These are phyloP conservation scores for Sphaerulina vaccinii DNA, from an alignment of 2,329 filamentous ascomycete species.

Conservation along the genomic window DNA sequence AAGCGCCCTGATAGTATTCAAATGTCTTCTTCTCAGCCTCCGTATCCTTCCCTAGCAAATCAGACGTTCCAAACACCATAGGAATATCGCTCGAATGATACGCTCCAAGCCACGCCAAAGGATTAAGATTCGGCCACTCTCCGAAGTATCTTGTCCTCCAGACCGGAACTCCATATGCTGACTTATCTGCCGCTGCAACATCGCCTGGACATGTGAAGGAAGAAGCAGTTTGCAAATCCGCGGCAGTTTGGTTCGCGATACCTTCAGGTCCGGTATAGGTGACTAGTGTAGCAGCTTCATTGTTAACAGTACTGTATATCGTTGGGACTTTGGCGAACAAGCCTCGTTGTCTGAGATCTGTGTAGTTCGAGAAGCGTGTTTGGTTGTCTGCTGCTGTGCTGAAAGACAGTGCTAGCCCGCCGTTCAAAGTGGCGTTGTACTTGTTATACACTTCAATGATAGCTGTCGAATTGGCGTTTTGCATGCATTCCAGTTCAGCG, in stretches of 20 bases:
- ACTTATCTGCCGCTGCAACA: slow-evolving; percentile 41
- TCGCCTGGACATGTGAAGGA: slow-evolving; percentile 42
- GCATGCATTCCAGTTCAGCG: slow-evolving; percentile 19
- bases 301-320: slow-evolving; percentile 16
- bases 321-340: slow-evolving; percentile 16
- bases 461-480: slow-evolving; percentile 7
- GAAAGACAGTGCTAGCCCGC: slow-evolving; percentile 11
- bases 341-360: slow-evolving; percentile 15
- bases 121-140: slow-evolving; percentile 24
- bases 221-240: slow-evolving; percentile 1
- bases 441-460: slow-evolving; percentile 21
- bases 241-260: slow-evolving; percentile 17
- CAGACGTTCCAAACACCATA: slow-evolving; percentile 35
- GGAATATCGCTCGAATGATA: slow-evolving; percentile 37
- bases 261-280: slow-evolving; percentile 10
- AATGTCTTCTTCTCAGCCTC: slow-evolving; percentile 19
- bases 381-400: slow-evolving; percentile 16
- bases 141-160: slow-evolving; percentile 35
- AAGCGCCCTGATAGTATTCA: slow-evolving; percentile 34
- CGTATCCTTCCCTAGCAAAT: slow-evolving; percentile 19
- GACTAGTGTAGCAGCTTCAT: slow-evolving; percentile 19
- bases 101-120: slow-evolving; percentile 28
- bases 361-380: slow-evolving; percentile 22
- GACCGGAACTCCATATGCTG: slow-evolving; percentile 29
- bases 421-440: slow-evolving; percentile 16